These are phyloP conservation scores for Globisporangium paroecandrum DNA, from an alignment of 352 stramenopile genomes.

Conservation along the genomic window DNA sequence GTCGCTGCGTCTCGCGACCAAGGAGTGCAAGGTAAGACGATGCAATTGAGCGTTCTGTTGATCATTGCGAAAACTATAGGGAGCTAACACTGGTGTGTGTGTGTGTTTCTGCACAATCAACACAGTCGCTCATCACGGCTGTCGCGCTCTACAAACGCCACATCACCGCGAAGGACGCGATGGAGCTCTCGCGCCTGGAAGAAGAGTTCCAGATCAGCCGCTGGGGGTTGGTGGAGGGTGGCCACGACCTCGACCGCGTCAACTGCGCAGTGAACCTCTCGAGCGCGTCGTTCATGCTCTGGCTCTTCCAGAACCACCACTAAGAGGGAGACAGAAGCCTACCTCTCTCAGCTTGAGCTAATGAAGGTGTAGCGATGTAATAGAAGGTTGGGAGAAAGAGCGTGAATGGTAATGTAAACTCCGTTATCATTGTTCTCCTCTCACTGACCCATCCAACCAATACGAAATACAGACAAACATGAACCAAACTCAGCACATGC, in stretches of 20 bases:
- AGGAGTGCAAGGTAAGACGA: slow-evolving; percentile 76
- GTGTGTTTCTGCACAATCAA: slow-evolving; percentile 1
- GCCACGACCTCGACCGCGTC: slow-evolving; percentile 86
- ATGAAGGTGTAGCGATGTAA: background rate
- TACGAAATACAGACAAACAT: slow-evolving; percentile 3
- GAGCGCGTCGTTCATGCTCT: slow-evolving; percentile 83
- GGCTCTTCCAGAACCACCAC: slow-evolving; percentile 71
- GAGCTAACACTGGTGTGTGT: background rate
- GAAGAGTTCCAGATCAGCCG: slow-evolving; percentile 88
- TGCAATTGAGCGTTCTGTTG: background rate
- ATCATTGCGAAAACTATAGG: background rate
- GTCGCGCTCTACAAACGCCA: slow-evolving; percentile 81
- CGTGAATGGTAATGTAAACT: slow-evolving; percentile 1
- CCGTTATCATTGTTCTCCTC: background rate
- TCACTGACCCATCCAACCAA: slow-evolving; percentile 1
- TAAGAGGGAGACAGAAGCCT: slow-evolving; percentile 14
- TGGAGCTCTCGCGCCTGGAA: slow-evolving; percentile 79
- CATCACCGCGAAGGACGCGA: slow-evolving; percentile 82
- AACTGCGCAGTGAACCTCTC: slow-evolving; percentile 82
- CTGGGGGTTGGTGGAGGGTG: slow-evolving; percentile 86
- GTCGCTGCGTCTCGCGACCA: slow-evolving; percentile 66
- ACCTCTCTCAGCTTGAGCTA: too few species aligned
- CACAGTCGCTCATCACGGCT: slow-evolving; percentile 77
- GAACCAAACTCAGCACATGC: background rate
- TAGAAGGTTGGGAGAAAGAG: background rate